phyloP scores from a whole-genome alignment of 345 rosid genomes.

The Reutealis trisperma region DNA sequence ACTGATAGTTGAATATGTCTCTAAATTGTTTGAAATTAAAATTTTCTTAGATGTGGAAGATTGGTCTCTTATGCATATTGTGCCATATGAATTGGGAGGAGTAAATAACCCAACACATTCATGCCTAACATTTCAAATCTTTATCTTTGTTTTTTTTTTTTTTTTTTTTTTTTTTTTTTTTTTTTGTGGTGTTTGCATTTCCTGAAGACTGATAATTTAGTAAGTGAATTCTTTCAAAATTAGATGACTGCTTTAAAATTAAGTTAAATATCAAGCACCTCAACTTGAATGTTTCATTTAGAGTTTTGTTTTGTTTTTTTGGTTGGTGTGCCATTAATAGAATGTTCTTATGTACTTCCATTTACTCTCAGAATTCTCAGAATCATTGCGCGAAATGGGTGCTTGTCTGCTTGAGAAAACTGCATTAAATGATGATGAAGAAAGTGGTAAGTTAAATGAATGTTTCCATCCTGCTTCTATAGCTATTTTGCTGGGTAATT shows the following conservation, averaged over 20 bases:
- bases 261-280: background rate
- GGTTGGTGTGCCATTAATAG: background rate
- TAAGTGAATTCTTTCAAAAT: background rate
- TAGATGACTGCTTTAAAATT: background rate
- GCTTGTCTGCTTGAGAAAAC: slow-evolving; percentile 81
- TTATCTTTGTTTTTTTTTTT: background rate
- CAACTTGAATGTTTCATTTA: background rate
- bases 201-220: background rate
- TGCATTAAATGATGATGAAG: slow-evolving; percentile 71
- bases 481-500: background rate
- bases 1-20: background rate
- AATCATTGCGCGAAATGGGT: slow-evolving; percentile 91
- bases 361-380: slow-evolving; percentile 74
- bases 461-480: background rate
- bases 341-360: background rate
- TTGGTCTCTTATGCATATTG: background rate
- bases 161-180: background rate
- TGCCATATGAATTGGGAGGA: background rate
- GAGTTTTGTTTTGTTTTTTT: background rate
- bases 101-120: background rate
- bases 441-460: slow-evolving; percentile 53
- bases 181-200: background rate
- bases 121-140: background rate
- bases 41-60: background rate
- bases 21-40: background rate